These are phyloP conservation scores for Serendipita sp. DNA, from an alignment of 768 basidiomycete species.

Conservation along the genomic window DNA sequence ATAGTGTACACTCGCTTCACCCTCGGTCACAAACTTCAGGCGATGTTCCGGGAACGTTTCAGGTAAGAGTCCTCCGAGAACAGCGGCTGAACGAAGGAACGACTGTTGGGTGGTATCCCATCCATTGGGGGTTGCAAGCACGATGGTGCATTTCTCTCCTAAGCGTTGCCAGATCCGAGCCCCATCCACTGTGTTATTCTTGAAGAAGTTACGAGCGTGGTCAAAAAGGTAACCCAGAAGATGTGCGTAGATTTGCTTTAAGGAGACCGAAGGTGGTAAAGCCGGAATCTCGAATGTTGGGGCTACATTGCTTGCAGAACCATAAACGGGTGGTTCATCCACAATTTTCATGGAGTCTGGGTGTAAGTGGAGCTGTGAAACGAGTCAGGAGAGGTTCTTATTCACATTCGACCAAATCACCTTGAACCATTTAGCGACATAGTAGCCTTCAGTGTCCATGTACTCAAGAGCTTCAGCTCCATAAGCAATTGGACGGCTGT, in stretches of 20 bases:
- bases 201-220: constrained; percentile 4
- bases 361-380: constrained; percentile 5
- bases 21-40: neutral
- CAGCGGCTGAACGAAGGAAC: neutral
- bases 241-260: constrained; percentile 8
- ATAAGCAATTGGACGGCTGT: constrained; percentile 3
- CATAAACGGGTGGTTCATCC: constrained; percentile 2
- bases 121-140: constrained; percentile 6
- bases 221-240: constrained; percentile 3
- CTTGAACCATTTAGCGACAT: constrained; percentile 6
- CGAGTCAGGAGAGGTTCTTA: neutral
- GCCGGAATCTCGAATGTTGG: neutral
- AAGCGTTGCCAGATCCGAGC: constrained; percentile 1
- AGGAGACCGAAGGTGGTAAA: neutral
- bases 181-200: neutral
- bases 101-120: constrained; percentile 6
- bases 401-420: neutral
- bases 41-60: neutral
- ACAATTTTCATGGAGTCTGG: neutral
- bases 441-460: neutral
- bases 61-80: neutral
- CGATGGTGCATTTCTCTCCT: neutral
- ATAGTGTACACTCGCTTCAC: constrained; percentile 2
- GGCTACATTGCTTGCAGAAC: neutral
- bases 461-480: constrained; percentile 6